Percentiles rank a stretch among this genome's conserved stretches.
Evolutionary conservation across 495 filamentous ascomycete species (phyloP).

Genomic region (Tuber calosporum): DNA sequence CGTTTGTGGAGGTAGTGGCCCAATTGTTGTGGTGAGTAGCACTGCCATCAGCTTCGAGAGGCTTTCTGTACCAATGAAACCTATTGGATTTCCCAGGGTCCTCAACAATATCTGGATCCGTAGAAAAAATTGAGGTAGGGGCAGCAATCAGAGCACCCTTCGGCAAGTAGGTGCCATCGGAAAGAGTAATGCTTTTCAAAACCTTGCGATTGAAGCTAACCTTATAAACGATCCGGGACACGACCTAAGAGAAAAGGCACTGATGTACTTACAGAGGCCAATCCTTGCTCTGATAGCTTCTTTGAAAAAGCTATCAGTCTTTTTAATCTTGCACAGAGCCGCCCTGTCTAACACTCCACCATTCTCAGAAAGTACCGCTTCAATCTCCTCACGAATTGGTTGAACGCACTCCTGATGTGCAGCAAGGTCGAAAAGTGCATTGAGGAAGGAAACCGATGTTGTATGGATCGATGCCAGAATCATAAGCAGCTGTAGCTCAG

Average conservation of each 20-base stretch:
- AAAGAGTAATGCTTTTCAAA: slow-evolving; percentile 44
- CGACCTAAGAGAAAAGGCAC: not conserved
- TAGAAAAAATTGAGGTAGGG: slow-evolving; percentile 17
- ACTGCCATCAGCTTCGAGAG: slow-evolving; percentile 43
- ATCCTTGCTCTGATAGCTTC: slow-evolving; percentile 48
- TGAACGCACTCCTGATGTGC: slow-evolving; percentile 47
- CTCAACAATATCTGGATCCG: slow-evolving; percentile 27
- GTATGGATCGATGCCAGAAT: slow-evolving; percentile 43
- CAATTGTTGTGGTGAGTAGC: slow-evolving; percentile 45
- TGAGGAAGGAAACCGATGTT: slow-evolving; percentile 38
- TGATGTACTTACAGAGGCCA: slow-evolving; percentile 3
- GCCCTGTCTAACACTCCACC: slow-evolving; percentile 43
- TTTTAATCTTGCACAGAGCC: slow-evolving; percentile 46
- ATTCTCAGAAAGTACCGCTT: slow-evolving; percentile 43
- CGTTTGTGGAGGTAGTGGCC: slow-evolving; percentile 45
- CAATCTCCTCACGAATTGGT: slow-evolving; percentile 52
- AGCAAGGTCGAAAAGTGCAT: slow-evolving; percentile 48
- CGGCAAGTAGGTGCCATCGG: slow-evolving; percentile 47
- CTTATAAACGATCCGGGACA: slow-evolving; percentile 14
- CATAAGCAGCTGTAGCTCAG: slow-evolving; percentile 37
- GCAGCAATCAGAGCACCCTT: slow-evolving; percentile 43
- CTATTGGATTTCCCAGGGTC: slow-evolving; percentile 50
- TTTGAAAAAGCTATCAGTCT: slow-evolving; percentile 54
- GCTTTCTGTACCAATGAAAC: slow-evolving; percentile 47
- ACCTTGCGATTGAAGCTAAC: slow-evolving; percentile 47